Evolutionary conservation across 768 basidiomycete genomes (phyloP).

Genomic region (Tylopilus subfusipes): DNA sequence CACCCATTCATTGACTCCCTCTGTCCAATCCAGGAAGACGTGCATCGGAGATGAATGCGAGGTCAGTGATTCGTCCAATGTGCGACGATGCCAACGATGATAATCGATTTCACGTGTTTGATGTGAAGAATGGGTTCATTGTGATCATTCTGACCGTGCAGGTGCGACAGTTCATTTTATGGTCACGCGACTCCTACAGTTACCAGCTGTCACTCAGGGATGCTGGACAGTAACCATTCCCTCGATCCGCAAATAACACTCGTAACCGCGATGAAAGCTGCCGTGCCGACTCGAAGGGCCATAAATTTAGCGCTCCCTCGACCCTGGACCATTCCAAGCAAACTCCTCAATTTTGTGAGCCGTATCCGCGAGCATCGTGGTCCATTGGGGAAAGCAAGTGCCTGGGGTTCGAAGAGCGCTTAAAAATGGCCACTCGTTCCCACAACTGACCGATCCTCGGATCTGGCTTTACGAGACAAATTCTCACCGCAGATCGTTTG

Average conservation of each 20-base stretch:
- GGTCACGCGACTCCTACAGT: conserved; percentile 2
- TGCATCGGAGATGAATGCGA: neutral
- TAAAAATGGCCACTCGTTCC: neutral
- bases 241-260: neutral
- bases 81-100: neutral
- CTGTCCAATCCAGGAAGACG: neutral
- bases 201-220: neutral
- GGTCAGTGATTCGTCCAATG: neutral
- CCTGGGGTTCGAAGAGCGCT: neutral
- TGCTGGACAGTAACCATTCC: neutral
- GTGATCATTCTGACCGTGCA: neutral
- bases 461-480: neutral
- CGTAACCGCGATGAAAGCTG: neutral
- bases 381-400: neutral
- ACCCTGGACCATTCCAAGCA: neutral
- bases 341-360: neutral
- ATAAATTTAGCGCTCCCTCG: neutral
- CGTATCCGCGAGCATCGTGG: neutral
- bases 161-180: neutral
- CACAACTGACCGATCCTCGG: neutral
- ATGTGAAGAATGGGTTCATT: neutral
- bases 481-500: neutral
- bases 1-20: no score
- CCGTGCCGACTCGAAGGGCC: neutral
- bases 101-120: neutral